A percentile compares a stretch with the other conserved stretches of the same genome.
Conservation (phyloP, 257 asterid genomes). For the Solanum pimpinellifolium region DNA sequence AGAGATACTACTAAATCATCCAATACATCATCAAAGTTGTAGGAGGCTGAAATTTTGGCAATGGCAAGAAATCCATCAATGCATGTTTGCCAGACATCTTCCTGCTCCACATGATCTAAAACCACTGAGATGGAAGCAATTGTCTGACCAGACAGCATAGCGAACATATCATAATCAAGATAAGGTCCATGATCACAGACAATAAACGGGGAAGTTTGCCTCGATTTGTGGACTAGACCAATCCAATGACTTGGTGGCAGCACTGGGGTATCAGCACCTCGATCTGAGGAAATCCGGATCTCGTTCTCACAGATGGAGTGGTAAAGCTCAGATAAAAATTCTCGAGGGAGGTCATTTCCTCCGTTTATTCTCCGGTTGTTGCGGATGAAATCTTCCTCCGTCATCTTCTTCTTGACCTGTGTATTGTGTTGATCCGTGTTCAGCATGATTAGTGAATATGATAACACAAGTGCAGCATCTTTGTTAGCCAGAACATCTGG, state of each 20-base stretch:
- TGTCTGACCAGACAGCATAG: constrained; percentile 70
- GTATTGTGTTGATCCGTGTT: constrained; percentile 90
- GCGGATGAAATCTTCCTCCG: constrained; percentile 83
- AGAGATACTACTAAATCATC: constrained; percentile 85
- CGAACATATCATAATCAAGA: constrained; percentile 76
- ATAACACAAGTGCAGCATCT: constrained; percentile 81
- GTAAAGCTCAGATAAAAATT: constrained; percentile 65
- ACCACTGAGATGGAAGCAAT: constrained; percentile 89
- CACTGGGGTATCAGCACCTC: constrained; percentile 35
- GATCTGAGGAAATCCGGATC: constrained; percentile 76
- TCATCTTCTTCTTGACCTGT: constrained; percentile 97
- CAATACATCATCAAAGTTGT: constrained; percentile 52
- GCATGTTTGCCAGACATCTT: constrained; percentile 52
- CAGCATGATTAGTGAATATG: constrained; percentile 82
- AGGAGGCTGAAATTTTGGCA: constrained; percentile 65
- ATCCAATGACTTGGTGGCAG: constrained; percentile 79
- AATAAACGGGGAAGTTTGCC: constrained; percentile 53
- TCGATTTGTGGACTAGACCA: constrained; percentile 66
- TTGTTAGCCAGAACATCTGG: constrained; percentile 65
- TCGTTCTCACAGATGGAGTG: constrained; percentile 80
- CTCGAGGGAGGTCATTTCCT: constrained; percentile 90
- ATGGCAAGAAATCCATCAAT: constrained; percentile 75
- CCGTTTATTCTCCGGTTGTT: constrained; percentile 85
- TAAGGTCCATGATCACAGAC: constrained; percentile 42
- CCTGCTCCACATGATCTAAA: constrained; percentile 77